These are phyloP conservation scores for Solanum pinnatisectum DNA, from an alignment of 257 asterid genomes.

Conservation along the genomic window DNA sequence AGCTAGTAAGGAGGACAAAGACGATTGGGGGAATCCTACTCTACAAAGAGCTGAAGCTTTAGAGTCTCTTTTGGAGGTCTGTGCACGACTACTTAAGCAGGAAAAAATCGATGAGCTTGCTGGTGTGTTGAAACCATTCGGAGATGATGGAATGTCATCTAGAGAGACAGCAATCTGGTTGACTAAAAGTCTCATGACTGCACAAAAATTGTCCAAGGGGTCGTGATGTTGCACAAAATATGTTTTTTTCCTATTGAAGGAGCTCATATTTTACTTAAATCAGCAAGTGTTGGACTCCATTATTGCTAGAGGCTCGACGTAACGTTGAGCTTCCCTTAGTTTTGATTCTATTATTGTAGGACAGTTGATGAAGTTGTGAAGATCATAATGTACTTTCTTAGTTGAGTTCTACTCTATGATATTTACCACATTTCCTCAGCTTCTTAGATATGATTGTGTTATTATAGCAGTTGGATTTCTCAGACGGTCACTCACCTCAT, in stretches of 20 bases:
- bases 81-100: conserved; percentile 75
- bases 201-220: conserved; percentile 45
- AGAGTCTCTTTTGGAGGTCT: conserved; percentile 84
- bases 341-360: neutral
- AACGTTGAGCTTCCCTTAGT: neutral
- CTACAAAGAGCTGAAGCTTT: conserved; percentile 79
- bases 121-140: conserved; percentile 79
- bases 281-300: neutral
- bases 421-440: neutral
- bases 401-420: neutral
- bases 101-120: conserved; percentile 80
- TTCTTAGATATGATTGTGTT: neutral
- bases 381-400: neutral
- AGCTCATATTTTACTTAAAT: neutral
- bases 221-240: conserved; percentile 13
- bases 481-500: fast-evolving
- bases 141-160: conserved; percentile 77
- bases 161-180: conserved; percentile 96
- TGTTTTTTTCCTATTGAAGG: neutral
- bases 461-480: neutral
- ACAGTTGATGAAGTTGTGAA: neutral
- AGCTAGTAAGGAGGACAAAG: conserved; percentile 16
- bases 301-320: neutral
- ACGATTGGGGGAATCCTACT: conserved; percentile 24
- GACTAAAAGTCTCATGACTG: conserved; percentile 68